Evolutionary conservation across 2,329 filamentous ascomycete genomes (phyloP).

Genomic region (Aspergillus pseudoviridinutans): DNA sequence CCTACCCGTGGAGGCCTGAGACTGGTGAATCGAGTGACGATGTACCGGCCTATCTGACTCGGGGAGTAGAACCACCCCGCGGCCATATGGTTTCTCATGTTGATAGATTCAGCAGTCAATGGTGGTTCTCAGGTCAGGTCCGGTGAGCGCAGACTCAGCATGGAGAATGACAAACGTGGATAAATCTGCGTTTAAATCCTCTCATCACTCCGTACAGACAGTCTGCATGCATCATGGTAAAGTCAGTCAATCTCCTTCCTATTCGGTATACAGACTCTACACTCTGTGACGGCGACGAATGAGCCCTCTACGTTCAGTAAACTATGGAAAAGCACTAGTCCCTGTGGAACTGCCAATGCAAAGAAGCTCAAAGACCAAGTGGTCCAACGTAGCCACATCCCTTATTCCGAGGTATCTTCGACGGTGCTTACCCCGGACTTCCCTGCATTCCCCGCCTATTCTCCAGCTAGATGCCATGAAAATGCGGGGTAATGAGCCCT

Average conservation of each 20-base stretch:
- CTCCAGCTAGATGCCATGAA: neutral
- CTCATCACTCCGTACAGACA: neutral
- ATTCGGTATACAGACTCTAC: neutral
- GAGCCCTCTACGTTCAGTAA: neutral
- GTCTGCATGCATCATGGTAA: neutral
- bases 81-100: neutral
- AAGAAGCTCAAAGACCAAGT: neutral
- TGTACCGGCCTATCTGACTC: neutral
- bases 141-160: neutral
- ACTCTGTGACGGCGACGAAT: neutral
- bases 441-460: neutral
- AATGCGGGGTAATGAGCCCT: neutral
- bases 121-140: too few species aligned
- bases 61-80: neutral
- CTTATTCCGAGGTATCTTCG: neutral
- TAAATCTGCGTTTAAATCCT: neutral
- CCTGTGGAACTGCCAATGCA: neutral
- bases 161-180: neutral
- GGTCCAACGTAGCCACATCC: neutral
- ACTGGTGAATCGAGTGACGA: neutral
- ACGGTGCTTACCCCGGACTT: neutral
- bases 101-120: neutral
- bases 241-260: neutral
- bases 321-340: neutral
- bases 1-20: neutral